These are phyloP conservation scores for Schizosaccharomyces pombe DNA, from an alignment of 805 yeast genomes.

Conservation along the genomic window DNA sequence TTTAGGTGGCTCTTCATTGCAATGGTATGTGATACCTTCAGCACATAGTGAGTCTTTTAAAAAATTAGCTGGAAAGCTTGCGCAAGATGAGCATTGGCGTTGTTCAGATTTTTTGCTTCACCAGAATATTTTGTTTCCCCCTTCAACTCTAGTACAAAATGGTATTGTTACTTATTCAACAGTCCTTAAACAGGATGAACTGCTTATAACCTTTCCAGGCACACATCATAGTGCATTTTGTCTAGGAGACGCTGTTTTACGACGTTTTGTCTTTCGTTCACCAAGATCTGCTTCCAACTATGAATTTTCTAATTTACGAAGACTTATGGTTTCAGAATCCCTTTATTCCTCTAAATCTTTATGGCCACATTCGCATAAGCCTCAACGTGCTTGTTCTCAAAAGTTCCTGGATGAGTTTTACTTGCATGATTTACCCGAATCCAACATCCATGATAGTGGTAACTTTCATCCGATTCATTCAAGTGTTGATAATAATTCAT, in stretches of 20 bases:
- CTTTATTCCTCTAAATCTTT: neutral
- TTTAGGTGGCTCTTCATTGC: neutral
- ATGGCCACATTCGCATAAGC: neutral
- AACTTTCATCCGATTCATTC: no score
- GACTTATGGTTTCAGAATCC: neutral
- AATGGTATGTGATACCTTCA: neutral
- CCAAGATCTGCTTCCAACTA: no score
- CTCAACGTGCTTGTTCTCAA: neutral
- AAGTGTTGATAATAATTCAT: no score
- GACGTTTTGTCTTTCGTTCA: neutral
- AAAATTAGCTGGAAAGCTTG: neutral
- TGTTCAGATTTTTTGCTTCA: constrained; percentile 64
- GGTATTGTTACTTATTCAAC: constrained; percentile 41
- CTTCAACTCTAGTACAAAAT: constrained; percentile 30
- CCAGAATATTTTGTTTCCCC: constrained; percentile 56
- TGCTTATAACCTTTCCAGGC: constrained; percentile 63
- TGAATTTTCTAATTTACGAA: neutral
- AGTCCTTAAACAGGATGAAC: constrained; percentile 46
- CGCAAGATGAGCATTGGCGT: constrained; percentile 7
- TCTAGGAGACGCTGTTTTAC: constrained; percentile 23
- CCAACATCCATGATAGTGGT: no score
- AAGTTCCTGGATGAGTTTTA: no score
- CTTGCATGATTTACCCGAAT: no score
- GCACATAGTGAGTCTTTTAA: neutral
- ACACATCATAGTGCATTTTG: constrained; percentile 79